Evolutionary conservation across 768 basidiomycete genomes (phyloP), one percentile per base, ranked within the genome.

Genomic region (Lactarius deliciosus): DNA sequence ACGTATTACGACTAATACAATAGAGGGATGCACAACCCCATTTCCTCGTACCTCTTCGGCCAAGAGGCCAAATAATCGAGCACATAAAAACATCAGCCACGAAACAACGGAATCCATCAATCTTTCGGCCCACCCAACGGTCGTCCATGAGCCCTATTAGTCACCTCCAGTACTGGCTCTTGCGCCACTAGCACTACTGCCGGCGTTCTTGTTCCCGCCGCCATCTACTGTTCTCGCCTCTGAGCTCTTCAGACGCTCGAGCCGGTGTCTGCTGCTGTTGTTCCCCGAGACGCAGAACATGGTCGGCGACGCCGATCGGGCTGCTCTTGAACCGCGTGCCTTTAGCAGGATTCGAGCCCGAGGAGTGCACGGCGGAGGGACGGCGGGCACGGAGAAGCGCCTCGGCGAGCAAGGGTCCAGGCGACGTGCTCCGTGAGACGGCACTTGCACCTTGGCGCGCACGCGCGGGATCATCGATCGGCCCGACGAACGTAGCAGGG

Each of bases 251-350:
- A 16, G 55, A 15, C 25, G 10, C 32, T 54, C 36, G 64, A 3
- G 5, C 22, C 36, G 68, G 64, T 36, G 74, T 73, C 66, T 64
- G 68, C 30, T 57, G 65, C 18, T 59, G 56, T 20, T 68, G 66
- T 32, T 58, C 53, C 36, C 55, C 68, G 50, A 25, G 68, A 63
- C 55, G 57, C 63, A 78, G 80, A 36, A 85, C 76, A 72, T 79
- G 77, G 72, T 84, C 84, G 16, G 85, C 82, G 40, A 83, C 79
- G 30, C 82, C 81, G 38, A 89, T 76, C 38, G 88, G 89, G 72
- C 84, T 90, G 72, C 89, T 91, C 84, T 91, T 91, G 77, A 90
- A 92, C 66, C 83, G 80, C 25, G 80, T 78, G 28, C 85, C 86
- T 72, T 86, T 88, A 60, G 72, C 40, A 7, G 64, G 65, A 22